phyloP scores from a whole-genome alignment of 192 early-diverging fungal genomes.

The Spizellomyces punctatus region DNA sequence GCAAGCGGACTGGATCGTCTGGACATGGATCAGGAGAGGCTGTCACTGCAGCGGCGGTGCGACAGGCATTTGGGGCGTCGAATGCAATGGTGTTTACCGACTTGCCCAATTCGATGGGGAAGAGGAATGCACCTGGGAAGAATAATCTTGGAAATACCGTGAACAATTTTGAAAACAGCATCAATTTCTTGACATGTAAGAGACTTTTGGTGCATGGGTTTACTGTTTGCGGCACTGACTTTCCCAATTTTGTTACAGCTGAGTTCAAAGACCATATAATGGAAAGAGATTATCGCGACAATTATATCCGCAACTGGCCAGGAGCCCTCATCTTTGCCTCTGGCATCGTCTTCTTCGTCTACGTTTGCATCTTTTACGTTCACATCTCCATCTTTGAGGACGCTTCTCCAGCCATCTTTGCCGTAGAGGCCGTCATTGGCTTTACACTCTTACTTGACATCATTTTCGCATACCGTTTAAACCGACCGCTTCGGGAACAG shows the following conservation, averaged over 20 bases:
- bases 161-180: constrained; percentile 25
- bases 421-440: constrained; percentile 19
- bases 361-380: constrained; percentile 17
- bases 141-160: constrained; percentile 28
- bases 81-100: constrained; percentile 13
- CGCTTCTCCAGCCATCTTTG: constrained; percentile 6
- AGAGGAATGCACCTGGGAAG: not conserved
- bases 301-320: constrained; percentile 28
- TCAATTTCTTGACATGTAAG: constrained; percentile 22
- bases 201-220: not conserved
- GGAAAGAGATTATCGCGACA: constrained; percentile 28
- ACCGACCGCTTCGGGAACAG: constrained; percentile 9
- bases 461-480: constrained; percentile 19
- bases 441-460: constrained; percentile 11
- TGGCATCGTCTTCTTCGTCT: constrained; percentile 21
- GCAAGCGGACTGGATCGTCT: constrained; percentile 1
- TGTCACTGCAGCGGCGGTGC: constrained; percentile 23
- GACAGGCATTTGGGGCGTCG: constrained; percentile 23
- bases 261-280: constrained; percentile 21
- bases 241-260: not conserved
- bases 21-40: constrained; percentile 19
- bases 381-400: constrained; percentile 10
- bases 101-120: constrained; percentile 12
- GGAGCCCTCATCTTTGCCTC: constrained; percentile 29
- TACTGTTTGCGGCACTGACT: too few species aligned